Evolutionary conservation across 345 rosid genomes (phyloP), one percentile per base, ranked within the genome.

Genomic region (Acer campestre): DNA sequence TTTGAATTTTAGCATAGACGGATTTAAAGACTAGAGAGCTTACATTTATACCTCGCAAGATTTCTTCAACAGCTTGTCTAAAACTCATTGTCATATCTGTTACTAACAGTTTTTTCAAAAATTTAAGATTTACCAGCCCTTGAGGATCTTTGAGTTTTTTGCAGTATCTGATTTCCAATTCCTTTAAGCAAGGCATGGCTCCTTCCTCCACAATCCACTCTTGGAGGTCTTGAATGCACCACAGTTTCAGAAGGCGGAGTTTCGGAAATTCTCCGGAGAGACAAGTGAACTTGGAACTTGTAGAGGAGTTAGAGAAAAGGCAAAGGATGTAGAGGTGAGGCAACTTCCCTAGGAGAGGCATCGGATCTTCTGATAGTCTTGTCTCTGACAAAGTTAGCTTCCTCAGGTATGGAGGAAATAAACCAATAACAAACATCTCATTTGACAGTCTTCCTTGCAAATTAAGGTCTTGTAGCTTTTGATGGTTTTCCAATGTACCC

Each of bases 131-230:
- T 63, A 66, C 4, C 78, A 78, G 56, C 16, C 82, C 88, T 7
- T 13, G 11, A 42, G 63, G 46, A 11, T 55, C 3, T 3, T 2
- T 22, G 61, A 81, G 65, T 0, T 64, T 56, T 12, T 61, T 3
- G 46, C 85, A 85, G 44, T 73, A 2, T 74, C 88, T 81, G n/a
- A 87, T 81, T 76, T 85, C 90, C 23, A 85, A 2, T 70, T 81
- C 81, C 48, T 53, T 72, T 2, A 85, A 76, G 40, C 2, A 12
- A 27, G 79, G 80, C 88, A 87, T 79, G 2, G 86, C 69, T 6
- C 74, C 68, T 22, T 77, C 13, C 11, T 64, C 9, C 29, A 85
- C 31, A 0, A 1, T 75, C 85, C 80, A 83, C 1, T 2, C 13
- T 16, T 51, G 4, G 4, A 31, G 27, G 64, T 81, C 70, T 25